phyloP scores from a whole-genome alignment of 2,329 filamentous ascomycete species.

The Colletotrichum magnum region DNA sequence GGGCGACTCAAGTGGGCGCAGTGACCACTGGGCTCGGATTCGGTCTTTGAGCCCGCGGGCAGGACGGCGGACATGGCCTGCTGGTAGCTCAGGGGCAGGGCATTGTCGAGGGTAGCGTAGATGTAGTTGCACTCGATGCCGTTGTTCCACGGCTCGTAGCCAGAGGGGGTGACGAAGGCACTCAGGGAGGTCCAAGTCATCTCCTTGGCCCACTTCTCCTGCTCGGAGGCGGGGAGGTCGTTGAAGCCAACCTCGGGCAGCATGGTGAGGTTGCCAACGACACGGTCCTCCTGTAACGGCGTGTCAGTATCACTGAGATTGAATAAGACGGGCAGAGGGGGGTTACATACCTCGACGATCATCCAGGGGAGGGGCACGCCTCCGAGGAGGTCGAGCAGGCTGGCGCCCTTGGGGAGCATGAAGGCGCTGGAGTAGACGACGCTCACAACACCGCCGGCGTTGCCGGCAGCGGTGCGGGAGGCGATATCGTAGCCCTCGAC shows the following conservation, averaged over 20 bases:
- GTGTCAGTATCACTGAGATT: background rate
- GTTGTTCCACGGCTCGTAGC: slow-evolving; percentile 48
- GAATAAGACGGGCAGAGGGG: background rate
- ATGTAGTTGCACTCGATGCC: slow-evolving; percentile 47
- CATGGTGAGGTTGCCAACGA: slow-evolving; percentile 33
- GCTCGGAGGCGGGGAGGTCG: slow-evolving; percentile 33
- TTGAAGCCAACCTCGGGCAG: slow-evolving; percentile 40
- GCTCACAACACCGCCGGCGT: slow-evolving; percentile 55
- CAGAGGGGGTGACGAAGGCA: slow-evolving; percentile 33
- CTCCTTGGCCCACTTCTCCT: slow-evolving; percentile 34
- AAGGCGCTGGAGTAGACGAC: slow-evolving; percentile 54
- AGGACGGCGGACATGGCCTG: slow-evolving; percentile 43
- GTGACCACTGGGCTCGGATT: slow-evolving; percentile 34
- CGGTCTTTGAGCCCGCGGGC: slow-evolving; percentile 34
- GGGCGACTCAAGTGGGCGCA: slow-evolving; percentile 37
- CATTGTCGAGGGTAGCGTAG: slow-evolving; percentile 45
- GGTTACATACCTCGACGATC: slow-evolving; percentile 43
- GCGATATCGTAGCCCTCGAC: slow-evolving; percentile 53
- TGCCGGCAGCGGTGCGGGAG: slow-evolving; percentile 48
- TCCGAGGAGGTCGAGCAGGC: slow-evolving; percentile 46
- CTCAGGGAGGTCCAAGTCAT: slow-evolving; percentile 38
- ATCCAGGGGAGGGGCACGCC: slow-evolving; percentile 46
- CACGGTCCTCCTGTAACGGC: slow-evolving; percentile 22
- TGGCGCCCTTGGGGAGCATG: slow-evolving; percentile 47
- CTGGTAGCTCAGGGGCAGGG: slow-evolving; percentile 43